These are phyloP conservation scores for Pseudogymnoascus destructans DNA, from an alignment of 2,329 filamentous ascomycete species.

Conservation along the genomic window DNA sequence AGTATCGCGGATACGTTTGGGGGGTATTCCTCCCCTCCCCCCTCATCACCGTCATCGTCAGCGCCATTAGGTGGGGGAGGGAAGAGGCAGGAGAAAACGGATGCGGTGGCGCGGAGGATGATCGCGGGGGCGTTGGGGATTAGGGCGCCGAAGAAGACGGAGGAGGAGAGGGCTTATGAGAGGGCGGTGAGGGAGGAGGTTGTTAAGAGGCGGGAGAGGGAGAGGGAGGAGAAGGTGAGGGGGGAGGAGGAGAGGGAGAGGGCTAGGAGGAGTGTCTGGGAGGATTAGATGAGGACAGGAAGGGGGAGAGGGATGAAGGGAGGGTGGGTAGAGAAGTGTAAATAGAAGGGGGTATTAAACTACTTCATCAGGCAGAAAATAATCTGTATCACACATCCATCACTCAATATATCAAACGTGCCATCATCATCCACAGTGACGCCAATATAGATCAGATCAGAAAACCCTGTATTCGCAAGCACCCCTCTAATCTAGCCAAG, in stretches of 20 bases:
- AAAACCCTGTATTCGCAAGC: neutral
- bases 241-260: slow-evolving; percentile 53
- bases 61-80: slow-evolving; percentile 11
- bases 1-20: slow-evolving; percentile 6
- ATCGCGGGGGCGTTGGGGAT: slow-evolving; percentile 83
- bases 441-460: neutral
- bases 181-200: slow-evolving; percentile 72
- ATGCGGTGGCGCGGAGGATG: slow-evolving; percentile 76
- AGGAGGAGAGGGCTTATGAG: slow-evolving; percentile 82
- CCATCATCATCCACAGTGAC: neutral
- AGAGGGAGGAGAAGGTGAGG: slow-evolving; percentile 47
- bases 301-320: too few relatives aligned
- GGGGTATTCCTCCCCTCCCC: slow-evolving; percentile 9
- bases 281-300: slow-evolving; percentile 48
- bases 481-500: neutral
- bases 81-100: slow-evolving; percentile 73
- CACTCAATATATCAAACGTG: too few relatives aligned
- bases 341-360: neutral
- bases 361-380: neutral
- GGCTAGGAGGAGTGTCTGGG: slow-evolving; percentile 80
- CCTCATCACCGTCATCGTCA: slow-evolving; percentile 10
- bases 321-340: neutral
- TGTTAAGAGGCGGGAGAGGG: slow-evolving; percentile 59
- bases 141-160: slow-evolving; percentile 65
- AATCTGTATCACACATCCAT: neutral